A percentile compares a stretch with the other conserved stretches of the same genome.
Conservation (phyloP, 306 rosid species). For the Sindora glabra region DNA sequence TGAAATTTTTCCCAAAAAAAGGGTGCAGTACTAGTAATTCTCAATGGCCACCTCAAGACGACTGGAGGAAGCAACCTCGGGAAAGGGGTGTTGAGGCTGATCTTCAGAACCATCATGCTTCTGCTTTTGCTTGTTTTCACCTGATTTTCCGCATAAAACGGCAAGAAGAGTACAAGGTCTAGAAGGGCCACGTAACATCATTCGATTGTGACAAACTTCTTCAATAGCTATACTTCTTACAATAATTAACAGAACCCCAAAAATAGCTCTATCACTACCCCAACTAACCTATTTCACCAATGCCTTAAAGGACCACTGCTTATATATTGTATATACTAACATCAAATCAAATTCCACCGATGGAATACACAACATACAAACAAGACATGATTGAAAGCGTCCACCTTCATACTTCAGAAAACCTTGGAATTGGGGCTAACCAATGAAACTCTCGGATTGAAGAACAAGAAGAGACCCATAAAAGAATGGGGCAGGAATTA, state of each 20-base stretch:
- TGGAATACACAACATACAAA: constrained; percentile 5
- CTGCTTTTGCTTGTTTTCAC: constrained; percentile 27
- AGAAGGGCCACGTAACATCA: constrained; percentile 34
- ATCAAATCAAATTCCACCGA: constrained; percentile 10
- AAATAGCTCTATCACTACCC: not conserved
- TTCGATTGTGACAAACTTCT: constrained; percentile 26
- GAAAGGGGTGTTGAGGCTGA: constrained; percentile 24
- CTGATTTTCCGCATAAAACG: constrained; percentile 30
- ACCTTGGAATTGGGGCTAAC: constrained; percentile 3
- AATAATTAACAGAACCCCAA: not conserved
- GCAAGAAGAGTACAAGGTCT: constrained; percentile 41
- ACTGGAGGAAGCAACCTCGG: constrained; percentile 34
- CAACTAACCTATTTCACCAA: constrained; percentile 1
- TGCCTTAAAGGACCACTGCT: constrained; percentile 9
- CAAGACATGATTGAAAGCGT: not conserved
- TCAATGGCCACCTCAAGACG: constrained; percentile 30
- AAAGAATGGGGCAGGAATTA: constrained; percentile 11
- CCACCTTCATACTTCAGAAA: not conserved
- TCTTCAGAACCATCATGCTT: constrained; percentile 19
- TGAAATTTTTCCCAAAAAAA: not conserved
- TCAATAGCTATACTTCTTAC: constrained; percentile 7
- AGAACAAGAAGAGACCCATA: constrained; percentile 25
- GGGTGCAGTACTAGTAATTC: not conserved
- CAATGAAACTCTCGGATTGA: constrained; percentile 12
- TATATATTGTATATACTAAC: not conserved